These are phyloP conservation scores for Neurospora cerealis DNA, from an alignment of 495 filamentous ascomycete species.

Conservation along the genomic window DNA sequence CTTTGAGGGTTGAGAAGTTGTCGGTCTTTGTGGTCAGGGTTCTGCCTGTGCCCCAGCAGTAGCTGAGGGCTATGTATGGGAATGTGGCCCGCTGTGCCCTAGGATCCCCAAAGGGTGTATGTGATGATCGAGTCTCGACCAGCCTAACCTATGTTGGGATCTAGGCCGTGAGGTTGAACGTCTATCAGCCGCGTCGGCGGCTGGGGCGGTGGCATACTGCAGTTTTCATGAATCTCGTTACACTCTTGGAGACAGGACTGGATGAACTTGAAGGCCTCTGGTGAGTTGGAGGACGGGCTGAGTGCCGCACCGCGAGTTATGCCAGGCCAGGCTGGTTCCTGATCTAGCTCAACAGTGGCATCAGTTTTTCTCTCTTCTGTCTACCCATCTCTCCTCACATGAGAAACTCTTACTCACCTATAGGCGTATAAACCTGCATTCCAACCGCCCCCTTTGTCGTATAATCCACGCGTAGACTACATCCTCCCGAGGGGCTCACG, in stretches of 20 bases:
- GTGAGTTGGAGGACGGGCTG: neutral
- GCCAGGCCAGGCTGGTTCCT: neutral
- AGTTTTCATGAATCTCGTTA: neutral
- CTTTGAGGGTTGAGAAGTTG: neutral
- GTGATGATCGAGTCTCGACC: neutral
- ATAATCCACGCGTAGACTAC: neutral
- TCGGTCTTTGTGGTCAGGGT: neutral
- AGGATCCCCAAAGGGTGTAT: too few relatives aligned
- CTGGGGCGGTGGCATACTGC: neutral
- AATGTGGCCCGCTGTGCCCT: neutral
- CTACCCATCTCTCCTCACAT: neutral
- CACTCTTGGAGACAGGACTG: neutral
- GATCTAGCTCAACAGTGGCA: neutral
- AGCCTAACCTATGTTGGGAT: neutral
- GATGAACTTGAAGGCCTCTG: neutral
- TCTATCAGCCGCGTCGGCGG: neutral
- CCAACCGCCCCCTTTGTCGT: neutral
- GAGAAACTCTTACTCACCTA: neutral
- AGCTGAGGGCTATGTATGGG: neutral
- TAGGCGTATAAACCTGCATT: neutral
- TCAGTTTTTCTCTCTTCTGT: neutral
- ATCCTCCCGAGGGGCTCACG: neutral
- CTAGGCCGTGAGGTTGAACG: neutral
- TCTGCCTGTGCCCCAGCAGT: slow-evolving; percentile 1
- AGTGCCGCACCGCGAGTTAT: neutral